Conservation (phyloP, 371 early-diverging fungal genomes). For the Mucor ambiguus region DNA sequence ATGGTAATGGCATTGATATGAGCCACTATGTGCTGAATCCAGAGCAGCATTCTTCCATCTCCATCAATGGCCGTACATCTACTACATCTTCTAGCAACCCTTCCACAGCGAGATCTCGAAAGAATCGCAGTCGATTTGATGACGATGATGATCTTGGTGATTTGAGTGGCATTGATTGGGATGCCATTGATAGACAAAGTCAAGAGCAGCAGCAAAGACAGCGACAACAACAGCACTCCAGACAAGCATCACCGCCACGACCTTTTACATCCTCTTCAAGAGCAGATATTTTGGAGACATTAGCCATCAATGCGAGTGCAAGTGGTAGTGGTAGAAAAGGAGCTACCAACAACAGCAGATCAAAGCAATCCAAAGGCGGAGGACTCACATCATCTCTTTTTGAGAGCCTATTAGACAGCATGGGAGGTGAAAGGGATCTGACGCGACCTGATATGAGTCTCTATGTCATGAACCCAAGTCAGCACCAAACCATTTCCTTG, state of each 20-base stretch:
- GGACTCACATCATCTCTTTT: not conserved
- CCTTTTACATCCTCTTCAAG: not conserved
- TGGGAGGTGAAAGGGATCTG: not conserved
- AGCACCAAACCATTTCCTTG: conserved; percentile 14
- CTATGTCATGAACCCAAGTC: conserved; percentile 15
- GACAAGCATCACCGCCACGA: not conserved
- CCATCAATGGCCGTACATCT: conserved; percentile 8
- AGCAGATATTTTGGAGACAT: not conserved
- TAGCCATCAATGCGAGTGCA: not conserved
- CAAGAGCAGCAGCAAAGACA: not conserved
- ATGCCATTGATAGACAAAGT: not conserved
- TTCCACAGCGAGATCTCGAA: not conserved
- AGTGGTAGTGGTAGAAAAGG: not conserved
- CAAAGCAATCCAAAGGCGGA: not conserved
- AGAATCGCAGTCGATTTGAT: not conserved
- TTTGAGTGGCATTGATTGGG: not conserved
- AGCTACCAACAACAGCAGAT: not conserved
- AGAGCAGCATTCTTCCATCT: conserved; percentile 9
- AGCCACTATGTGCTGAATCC: conserved; percentile 19
- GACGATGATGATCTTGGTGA: not conserved
- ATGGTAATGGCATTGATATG: conserved; percentile 8
- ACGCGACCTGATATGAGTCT: conserved; percentile 16
- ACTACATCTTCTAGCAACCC: not conserved
- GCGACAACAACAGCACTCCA: not conserved
- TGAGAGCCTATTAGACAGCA: not conserved